Percentiles rank a stretch among this genome's conserved stretches.
Conservation (phyloP, 306 rosid genomes). For the Fragaria iinumae region DNA sequence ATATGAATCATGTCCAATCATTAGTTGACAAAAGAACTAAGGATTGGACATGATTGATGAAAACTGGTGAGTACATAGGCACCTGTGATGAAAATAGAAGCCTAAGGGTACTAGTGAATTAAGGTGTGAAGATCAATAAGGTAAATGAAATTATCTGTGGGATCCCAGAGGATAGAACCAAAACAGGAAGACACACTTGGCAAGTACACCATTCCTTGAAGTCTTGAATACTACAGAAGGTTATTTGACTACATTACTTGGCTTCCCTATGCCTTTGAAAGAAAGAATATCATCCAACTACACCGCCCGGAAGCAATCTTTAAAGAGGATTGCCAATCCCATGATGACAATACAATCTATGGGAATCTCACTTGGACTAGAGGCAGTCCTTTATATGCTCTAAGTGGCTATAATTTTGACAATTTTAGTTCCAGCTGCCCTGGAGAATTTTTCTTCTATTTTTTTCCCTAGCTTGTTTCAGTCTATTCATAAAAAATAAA, state of each 20-base stretch:
- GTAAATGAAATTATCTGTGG: not conserved
- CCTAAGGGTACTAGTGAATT: not conserved
- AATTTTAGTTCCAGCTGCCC: not conserved
- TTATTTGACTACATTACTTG: not conserved
- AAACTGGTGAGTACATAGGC: not conserved
- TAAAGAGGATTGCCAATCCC: not conserved
- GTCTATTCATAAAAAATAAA: not conserved
- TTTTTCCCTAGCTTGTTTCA: not conserved
- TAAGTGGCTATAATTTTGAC: not conserved
- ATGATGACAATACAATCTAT: not conserved
- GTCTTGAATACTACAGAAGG: not conserved
- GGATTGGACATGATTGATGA: not conserved
- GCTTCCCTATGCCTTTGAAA: not conserved
- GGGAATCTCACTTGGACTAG: not conserved
- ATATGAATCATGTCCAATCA: no score
- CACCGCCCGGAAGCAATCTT: not conserved
- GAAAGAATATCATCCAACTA: not conserved
- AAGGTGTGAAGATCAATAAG: not conserved
- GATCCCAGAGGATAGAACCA: conserved; percentile 3
- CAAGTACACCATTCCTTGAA: not conserved
- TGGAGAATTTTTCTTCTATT: not conserved
- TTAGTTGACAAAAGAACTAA: not conserved
- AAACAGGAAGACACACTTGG: not conserved
- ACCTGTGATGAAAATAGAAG: not conserved
- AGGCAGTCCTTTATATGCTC: not conserved